Evolutionary conservation across 495 filamentous ascomycete genomes (phyloP).

Genomic region (Trichoderma asperelloides): DNA sequence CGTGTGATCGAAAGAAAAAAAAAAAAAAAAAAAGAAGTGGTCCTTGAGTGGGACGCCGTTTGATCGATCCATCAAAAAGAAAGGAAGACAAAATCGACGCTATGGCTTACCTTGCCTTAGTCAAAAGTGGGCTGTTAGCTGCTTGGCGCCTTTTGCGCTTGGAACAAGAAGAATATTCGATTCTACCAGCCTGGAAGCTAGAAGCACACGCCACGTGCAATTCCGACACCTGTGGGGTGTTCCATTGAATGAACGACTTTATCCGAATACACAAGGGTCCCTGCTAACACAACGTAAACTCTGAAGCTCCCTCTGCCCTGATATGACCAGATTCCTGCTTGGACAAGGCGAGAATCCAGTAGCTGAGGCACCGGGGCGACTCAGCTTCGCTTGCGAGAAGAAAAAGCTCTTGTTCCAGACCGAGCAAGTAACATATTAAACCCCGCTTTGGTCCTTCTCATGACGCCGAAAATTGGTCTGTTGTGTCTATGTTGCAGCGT

Average conservation of each 20-base stretch:
- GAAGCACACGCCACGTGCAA: constrained; percentile 6
- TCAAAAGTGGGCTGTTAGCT: background rate
- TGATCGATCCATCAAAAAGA: constrained; percentile 3
- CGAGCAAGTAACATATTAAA: background rate
- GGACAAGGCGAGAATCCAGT: background rate
- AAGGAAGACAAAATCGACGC: background rate
- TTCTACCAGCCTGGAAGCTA: constrained; percentile 1
- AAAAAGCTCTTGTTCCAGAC: background rate
- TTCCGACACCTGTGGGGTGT: constrained; percentile 1
- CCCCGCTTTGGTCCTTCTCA: constrained; percentile 2
- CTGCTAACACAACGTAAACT: background rate
- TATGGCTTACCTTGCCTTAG: background rate
- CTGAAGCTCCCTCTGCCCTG: background rate
- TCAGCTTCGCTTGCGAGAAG: background rate
- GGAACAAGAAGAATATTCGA: background rate
- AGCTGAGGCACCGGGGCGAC: too few species aligned
- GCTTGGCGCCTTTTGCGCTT: background rate
- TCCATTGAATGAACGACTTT: background rate
- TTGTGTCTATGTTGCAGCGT: background rate
- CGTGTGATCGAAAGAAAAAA: constrained; percentile 7
- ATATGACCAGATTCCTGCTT: background rate
- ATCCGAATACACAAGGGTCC: background rate
- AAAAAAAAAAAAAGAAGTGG: background rate
- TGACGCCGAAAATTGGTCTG: background rate
- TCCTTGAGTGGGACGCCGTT: constrained; percentile 3